These are phyloP conservation scores for Entonaema liquescens DNA, from an alignment of 495 filamentous ascomycete genomes.

Conservation along the genomic window DNA sequence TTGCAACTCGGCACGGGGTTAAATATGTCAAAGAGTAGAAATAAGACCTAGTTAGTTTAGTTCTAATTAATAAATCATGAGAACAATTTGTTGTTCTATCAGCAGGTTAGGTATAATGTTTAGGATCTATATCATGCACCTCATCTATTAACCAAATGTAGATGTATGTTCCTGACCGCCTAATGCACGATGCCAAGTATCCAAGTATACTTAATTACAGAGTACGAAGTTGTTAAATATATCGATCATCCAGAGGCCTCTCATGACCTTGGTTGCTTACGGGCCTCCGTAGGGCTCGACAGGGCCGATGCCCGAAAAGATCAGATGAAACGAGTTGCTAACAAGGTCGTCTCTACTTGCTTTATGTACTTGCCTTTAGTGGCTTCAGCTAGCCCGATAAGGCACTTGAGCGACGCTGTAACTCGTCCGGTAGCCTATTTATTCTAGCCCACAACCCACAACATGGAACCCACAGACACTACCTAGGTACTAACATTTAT, in stretches of 20 bases:
- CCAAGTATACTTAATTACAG: conserved; percentile 37
- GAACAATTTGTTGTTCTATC: not conserved
- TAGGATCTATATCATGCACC: not conserved
- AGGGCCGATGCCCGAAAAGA: conserved; percentile 37
- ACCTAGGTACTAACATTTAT: not conserved
- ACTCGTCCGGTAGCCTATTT: conserved; percentile 9
- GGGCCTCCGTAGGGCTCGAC: conserved; percentile 29
- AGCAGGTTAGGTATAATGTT: not conserved
- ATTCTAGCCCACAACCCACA: conserved; percentile 8
- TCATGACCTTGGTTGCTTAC: conserved; percentile 16
- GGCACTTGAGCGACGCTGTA: conserved; percentile 25
- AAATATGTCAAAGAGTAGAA: not conserved
- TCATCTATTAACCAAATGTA: not conserved
- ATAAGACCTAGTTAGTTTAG: too few relatives aligned
- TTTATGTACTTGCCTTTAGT: conserved; percentile 11
- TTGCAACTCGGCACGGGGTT: not conserved
- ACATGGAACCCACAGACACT: too few relatives aligned
- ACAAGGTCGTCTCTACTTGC: conserved; percentile 15
- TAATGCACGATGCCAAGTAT: conserved; percentile 20
- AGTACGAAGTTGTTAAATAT: conserved; percentile 34
- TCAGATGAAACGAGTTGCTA: conserved; percentile 31
- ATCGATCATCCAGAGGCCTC: conserved; percentile 39
- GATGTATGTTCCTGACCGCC: conserved; percentile 18
- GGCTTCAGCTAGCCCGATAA: conserved; percentile 20
- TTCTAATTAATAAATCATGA: not conserved